These are phyloP conservation scores for Verbena officinalis DNA, from an alignment of 257 asterid genomes.

Conservation along the genomic window DNA sequence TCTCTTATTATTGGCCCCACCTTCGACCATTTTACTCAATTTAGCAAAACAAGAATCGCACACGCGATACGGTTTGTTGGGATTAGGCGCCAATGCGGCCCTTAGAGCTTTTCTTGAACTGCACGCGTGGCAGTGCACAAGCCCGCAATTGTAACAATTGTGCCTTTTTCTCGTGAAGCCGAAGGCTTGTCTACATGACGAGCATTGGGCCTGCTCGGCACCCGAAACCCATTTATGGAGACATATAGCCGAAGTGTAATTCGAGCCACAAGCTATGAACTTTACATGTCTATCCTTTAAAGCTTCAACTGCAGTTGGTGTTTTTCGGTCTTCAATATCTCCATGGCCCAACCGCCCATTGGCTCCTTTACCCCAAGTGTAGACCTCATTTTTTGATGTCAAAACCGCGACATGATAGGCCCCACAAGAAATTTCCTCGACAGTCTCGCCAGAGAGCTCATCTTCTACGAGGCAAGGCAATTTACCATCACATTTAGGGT, in stretches of 20 bases:
- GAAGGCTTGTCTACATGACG: constrained; percentile 91
- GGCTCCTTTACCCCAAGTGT: constrained; percentile 96
- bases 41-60: constrained; percentile 88
- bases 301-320: constrained; percentile 77
- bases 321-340: constrained; percentile 81
- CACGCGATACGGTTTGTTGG: constrained; percentile 87
- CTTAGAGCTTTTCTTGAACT: constrained; percentile 78
- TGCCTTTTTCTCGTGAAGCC: constrained; percentile 97
- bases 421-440: constrained; percentile 84
- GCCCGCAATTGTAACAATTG: constrained; percentile 91
- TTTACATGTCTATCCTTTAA: constrained; percentile 88
- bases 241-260: constrained; percentile 80
- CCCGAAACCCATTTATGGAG: constrained; percentile 92
- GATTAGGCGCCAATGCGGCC: constrained; percentile 93
- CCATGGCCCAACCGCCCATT: constrained; percentile 97
- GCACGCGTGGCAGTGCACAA: constrained; percentile 94
- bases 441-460: constrained; percentile 63
- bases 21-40: constrained; percentile 76
- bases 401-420: constrained; percentile 82
- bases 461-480: constrained; percentile 75
- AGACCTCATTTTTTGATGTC: constrained; percentile 84
- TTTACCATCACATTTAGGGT: constrained; percentile 81
- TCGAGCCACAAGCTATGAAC: constrained; percentile 89
- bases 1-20: constrained; percentile 64
- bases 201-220: constrained; percentile 92